Base-by-base conservation (phyloP, 805 yeast species). In the Candida mattraensis region DNA sequence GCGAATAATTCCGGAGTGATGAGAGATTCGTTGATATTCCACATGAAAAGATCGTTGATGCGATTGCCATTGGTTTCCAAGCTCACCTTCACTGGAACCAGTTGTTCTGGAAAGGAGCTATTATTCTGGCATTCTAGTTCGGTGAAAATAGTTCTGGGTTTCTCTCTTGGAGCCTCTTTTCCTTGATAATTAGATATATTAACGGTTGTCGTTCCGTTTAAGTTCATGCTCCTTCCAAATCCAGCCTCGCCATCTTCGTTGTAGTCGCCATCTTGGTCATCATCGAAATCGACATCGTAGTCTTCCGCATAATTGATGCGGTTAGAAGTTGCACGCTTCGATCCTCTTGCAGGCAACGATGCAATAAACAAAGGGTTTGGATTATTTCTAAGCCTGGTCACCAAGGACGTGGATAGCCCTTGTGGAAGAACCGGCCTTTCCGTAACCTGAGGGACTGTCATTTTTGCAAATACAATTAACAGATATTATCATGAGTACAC, bases 261-360 rank as follows among this genome's bases (percentile, higher is more conserved):
- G 40, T 70, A 76, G 36, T 64, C 65, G 30, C 44, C 56, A 21
- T 51, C 56, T 10, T 50, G 51, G 15, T 53, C 58, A 12, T 50
- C 55, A 7, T 48, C 55, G 23, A 52, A 53, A 45, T 80, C 80
- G 32, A 75, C 78, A 44, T 86, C 95, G 40, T 78, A 71, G 24
- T 58, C 63, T 56, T 87, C 96, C 0, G 96, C 93, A 54, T 88
- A 88, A 56, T 84, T 86, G 33, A 86, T 77, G 31, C 79, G 82
- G 15, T 45, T 50, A 28, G 76, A 66, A 8, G 86, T 80, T 26
- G 70, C 64, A 49, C 96, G 69, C 57, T 87, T 87, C 21, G 87
- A 80, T 19, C 82, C 73, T 46, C 97, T 73, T 3, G 88, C 77
- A 2, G 87, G 85, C 16, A 83, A 80, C 1, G 87, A 83, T 2